Conservation (phyloP, 345 rosid species). For the Laguncularia racemosa region DNA sequence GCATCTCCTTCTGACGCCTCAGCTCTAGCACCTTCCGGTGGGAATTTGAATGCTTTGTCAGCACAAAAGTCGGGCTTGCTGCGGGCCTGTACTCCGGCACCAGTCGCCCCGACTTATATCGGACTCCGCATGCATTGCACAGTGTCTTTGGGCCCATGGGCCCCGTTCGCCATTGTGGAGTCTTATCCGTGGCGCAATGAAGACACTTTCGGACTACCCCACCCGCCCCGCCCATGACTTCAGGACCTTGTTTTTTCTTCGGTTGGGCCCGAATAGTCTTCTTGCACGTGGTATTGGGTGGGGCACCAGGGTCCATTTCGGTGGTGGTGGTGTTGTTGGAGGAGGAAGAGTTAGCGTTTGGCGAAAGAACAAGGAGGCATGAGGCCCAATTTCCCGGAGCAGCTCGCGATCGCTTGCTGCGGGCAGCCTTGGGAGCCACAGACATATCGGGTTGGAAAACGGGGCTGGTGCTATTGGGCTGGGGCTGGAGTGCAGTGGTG, state of each 20-base stretch:
- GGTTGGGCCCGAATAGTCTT: conserved; percentile 19
- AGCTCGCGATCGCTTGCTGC: conserved; percentile 91
- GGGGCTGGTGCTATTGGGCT: conserved; percentile 5
- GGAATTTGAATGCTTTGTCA: conserved; percentile 66
- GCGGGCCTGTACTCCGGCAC: conserved; percentile 83
- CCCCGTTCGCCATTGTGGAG: conserved; percentile 84
- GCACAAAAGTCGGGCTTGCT: conserved; percentile 65
- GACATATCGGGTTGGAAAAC: conserved; percentile 32
- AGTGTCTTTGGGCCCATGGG: conserved; percentile 81
- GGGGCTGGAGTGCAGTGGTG: conserved; percentile 24
- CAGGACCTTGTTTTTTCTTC: conserved; percentile 36
- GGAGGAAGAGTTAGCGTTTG: conserved; percentile 22
- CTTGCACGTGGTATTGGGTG: conserved; percentile 16
- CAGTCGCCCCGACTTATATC: conserved; percentile 68
- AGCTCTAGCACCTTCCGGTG: conserved; percentile 72
- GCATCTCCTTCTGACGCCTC: conserved; percentile 39
- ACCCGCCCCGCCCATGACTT: conserved; percentile 8
- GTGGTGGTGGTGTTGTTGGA: conserved; percentile 23
- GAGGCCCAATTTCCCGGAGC: conserved; percentile 84
- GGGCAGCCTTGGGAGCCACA: conserved; percentile 74
- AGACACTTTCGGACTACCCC: conserved; percentile 49
- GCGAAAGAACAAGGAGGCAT: conserved; percentile 50
- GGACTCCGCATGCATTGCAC: conserved; percentile 88
- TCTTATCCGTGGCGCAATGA: conserved; percentile 73
- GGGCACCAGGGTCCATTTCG: conserved; percentile 2